Evolutionary conservation across 345 rosid genomes (phyloP), one percentile per base, ranked within the genome.

Genomic region (Laguncularia racemosa): DNA sequence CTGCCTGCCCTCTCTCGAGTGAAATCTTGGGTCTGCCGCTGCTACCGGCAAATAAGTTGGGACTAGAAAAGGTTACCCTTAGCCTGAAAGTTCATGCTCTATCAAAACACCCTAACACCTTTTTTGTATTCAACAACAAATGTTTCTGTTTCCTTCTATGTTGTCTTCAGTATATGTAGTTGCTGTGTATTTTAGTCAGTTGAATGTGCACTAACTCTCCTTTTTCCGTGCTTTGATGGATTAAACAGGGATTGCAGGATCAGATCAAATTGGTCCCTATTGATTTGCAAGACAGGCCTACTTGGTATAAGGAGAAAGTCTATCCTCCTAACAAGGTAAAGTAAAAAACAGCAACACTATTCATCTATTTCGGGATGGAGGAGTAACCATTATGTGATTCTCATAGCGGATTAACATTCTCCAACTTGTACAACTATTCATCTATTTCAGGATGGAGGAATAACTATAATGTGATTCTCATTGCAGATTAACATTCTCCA

Each of bases 271-370:
- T 89, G 69, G 86, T 86, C 68, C 86, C 96, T 20, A 62, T 89
- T 14, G 77, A 84, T 63, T 76, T 93, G 64, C 47, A 58, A 44
- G 73, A 85, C 62, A 83, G 88, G 71, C 99, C 99, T 71, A 65
- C 71, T 63, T 86, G 97, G 99, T 93, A 77, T 69, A 71, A 74
- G 57, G 96, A 89, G 77, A 89, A 80, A 71, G 86, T 86, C n/a
- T 63, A 84, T 65, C 84, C 83, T n/a, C 62, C 65, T 20, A 93
- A 89, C 67, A 86, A 84, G 96, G 96, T 92, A 40, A 73, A 48
- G 14, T 10, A 7, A 20, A 50, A 51, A 33, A 23, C 0, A 40
- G 43, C 18, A 13, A 2, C 28, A 40, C n/a, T 43, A 60, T 17
- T 40, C 47, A 1, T 33, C 7, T 38, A 20, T 33, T n/a, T 13